Conservation (phyloP, 2,329 filamentous ascomycete genomes). For the Alternaria brassicae region DNA sequence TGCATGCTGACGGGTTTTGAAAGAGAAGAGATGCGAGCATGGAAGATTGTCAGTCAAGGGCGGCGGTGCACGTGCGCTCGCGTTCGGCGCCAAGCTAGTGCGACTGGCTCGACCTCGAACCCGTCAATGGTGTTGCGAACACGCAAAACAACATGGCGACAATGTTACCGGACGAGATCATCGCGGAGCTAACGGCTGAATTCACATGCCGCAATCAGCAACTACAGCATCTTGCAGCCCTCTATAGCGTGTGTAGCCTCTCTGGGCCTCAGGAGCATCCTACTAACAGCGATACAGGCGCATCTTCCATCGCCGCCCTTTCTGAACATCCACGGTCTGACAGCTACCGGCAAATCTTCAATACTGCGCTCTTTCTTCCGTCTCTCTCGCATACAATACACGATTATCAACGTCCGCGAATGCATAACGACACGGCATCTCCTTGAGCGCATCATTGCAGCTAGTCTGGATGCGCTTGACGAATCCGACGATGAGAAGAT, state of each 20-base stretch:
- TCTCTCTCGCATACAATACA: constrained; percentile 59
- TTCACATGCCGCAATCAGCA: constrained; percentile 58
- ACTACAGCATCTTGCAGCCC: constrained; percentile 54
- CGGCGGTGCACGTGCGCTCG: constrained; percentile 30
- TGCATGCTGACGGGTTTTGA: no score
- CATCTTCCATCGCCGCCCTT: constrained; percentile 73
- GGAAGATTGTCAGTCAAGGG: not conserved
- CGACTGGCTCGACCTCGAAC: constrained; percentile 8
- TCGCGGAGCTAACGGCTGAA: constrained; percentile 44
- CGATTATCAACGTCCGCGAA: constrained; percentile 73
- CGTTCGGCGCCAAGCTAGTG: constrained; percentile 28
- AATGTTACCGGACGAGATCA: constrained; percentile 50
- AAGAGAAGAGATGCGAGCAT: not conserved
- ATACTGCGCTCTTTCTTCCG: constrained; percentile 70
- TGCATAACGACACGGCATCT: constrained; percentile 81
- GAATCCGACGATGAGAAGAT: constrained; percentile 50
- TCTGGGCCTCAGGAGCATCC: not conserved
- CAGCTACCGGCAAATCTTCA: constrained; percentile 85
- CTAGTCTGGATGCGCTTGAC: constrained; percentile 53
- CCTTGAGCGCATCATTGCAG: constrained; percentile 72
- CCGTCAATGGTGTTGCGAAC: not conserved
- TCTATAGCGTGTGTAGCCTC: constrained; percentile 53
- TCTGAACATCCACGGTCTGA: constrained; percentile 81
- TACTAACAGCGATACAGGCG: constrained; percentile 56
- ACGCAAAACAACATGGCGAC: constrained; percentile 3